Conservation (phyloP, 2,329 filamentous ascomycete species). For the Didymella glomerata region DNA sequence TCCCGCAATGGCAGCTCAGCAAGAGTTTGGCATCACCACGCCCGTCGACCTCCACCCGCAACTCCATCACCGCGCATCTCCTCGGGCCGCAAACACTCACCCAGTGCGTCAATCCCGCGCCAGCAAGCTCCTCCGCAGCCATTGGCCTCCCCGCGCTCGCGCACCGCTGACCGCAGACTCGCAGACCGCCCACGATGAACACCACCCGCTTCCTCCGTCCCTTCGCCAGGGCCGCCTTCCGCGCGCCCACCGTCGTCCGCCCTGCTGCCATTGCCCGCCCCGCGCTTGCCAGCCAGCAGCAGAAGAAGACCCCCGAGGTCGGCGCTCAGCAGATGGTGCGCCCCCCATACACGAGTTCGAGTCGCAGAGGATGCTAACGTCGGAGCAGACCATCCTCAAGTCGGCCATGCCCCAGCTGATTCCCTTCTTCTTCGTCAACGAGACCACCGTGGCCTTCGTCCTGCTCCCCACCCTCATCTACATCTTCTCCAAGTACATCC, state of each 20-base stretch:
- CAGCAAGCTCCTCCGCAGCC: constrained; percentile 25
- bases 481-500: constrained; percentile 55
- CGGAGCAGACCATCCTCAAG: constrained; percentile 49
- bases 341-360: background rate
- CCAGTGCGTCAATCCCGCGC: constrained; percentile 43
- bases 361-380: constrained; percentile 25
- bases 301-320: constrained; percentile 46
- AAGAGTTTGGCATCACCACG: constrained; percentile 43
- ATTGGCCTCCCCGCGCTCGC: constrained; percentile 38
- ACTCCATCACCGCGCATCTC: constrained; percentile 49
- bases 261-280: constrained; percentile 49
- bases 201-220: constrained; percentile 54
- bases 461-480: constrained; percentile 55
- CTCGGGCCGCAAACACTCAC: constrained; percentile 38
- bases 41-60: constrained; percentile 38
- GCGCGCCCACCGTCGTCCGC: constrained; percentile 48
- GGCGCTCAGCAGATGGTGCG: constrained; percentile 47
- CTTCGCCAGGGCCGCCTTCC: constrained; percentile 51
- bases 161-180: constrained; percentile 42
- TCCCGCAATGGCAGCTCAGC: constrained; percentile 31
- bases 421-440: constrained; percentile 58
- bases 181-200: constrained; percentile 52
- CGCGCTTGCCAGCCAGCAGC: constrained; percentile 46
- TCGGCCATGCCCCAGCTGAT: constrained; percentile 57
- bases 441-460: constrained; percentile 54